Evolutionary conservation across 202 grass and related monocot species (phyloP).

Genomic region (Panicum hallii): DNA sequence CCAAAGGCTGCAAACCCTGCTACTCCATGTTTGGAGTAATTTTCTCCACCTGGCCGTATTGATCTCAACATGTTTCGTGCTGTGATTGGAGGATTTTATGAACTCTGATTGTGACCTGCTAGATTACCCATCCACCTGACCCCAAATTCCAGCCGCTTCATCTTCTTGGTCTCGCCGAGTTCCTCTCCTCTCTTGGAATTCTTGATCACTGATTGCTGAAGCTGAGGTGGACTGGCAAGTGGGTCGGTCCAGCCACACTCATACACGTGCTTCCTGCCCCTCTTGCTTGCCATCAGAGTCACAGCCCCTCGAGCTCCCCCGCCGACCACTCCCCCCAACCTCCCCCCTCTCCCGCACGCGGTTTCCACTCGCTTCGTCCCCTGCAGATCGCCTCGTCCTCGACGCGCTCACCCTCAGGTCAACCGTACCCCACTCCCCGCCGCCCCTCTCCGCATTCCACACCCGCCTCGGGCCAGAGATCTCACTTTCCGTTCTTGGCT

Average conservation of each 20-base stretch:
- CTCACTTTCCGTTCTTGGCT: slow-evolving; percentile 5
- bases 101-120: not conserved
- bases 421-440: not conserved
- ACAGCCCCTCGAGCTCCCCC: not conserved
- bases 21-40: not conserved
- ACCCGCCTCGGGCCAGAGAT: not conserved
- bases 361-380: slow-evolving; percentile 42
- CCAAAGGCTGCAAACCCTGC: too few species aligned
- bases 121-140: not conserved
- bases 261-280: not conserved
- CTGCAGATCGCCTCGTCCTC: slow-evolving; percentile 33
- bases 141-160: not conserved
- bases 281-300: not conserved
- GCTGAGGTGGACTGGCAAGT: not conserved
- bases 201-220: not conserved
- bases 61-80: not conserved
- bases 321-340: not conserved
- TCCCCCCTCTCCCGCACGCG: slow-evolving; percentile 14
- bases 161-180: not conserved
- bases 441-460: not conserved
- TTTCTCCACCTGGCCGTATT: not conserved
- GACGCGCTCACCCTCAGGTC: slow-evolving; percentile 22
- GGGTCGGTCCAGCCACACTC: slow-evolving; percentile 10
- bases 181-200: not conserved
- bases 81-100: not conserved